Percentiles rank a stretch among this genome's conserved stretches.
Conservation (phyloP, 805 yeast genomes). For the Clavispora phyllophila region DNA sequence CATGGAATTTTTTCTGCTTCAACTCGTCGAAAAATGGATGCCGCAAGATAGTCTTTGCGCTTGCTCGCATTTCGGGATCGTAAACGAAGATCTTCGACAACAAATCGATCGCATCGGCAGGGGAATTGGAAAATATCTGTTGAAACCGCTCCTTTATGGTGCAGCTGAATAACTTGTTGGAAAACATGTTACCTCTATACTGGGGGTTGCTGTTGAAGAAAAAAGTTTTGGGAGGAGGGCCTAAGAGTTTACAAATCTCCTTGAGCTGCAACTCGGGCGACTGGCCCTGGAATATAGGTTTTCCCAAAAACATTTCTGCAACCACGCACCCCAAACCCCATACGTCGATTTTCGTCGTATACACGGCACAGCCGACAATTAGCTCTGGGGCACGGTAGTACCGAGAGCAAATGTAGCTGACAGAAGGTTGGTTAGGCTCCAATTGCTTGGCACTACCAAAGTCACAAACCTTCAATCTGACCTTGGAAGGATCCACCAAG, state of each 20-base stretch:
- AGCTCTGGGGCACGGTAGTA: slow-evolving; percentile 96
- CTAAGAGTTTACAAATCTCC: slow-evolving; percentile 84
- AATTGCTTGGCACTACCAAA: slow-evolving; percentile 81
- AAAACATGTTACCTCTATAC: slow-evolving; percentile 69
- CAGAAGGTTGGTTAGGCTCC: slow-evolving; percentile 79
- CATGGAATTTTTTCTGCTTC: slow-evolving; percentile 50
- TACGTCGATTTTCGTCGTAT: slow-evolving; percentile 87
- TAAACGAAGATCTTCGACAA: slow-evolving; percentile 78
- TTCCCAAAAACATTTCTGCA: slow-evolving; percentile 89
- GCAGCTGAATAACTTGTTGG: slow-evolving; percentile 58
- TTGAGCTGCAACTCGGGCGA: slow-evolving; percentile 84
- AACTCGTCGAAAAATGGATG: slow-evolving; percentile 89
- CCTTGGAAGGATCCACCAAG: slow-evolving; percentile 64
- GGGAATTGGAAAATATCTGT: slow-evolving; percentile 58
- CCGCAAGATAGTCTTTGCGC: slow-evolving; percentile 76
- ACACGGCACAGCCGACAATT: slow-evolving; percentile 82
- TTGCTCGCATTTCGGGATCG: slow-evolving; percentile 79
- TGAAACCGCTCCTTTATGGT: slow-evolving; percentile 44
- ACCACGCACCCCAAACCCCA: slow-evolving; percentile 98
- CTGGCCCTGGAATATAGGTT: slow-evolving; percentile 93
- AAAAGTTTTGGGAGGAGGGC: slow-evolving; percentile 73
- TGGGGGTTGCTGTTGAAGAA: slow-evolving; percentile 70
- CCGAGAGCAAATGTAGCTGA: slow-evolving; percentile 92
- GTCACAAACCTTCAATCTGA: slow-evolving; percentile 72
- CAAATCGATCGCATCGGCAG: slow-evolving; percentile 82